These are phyloP conservation scores for Ajuga reptans DNA, from an alignment of 305 asterid species.

Conservation along the genomic window DNA sequence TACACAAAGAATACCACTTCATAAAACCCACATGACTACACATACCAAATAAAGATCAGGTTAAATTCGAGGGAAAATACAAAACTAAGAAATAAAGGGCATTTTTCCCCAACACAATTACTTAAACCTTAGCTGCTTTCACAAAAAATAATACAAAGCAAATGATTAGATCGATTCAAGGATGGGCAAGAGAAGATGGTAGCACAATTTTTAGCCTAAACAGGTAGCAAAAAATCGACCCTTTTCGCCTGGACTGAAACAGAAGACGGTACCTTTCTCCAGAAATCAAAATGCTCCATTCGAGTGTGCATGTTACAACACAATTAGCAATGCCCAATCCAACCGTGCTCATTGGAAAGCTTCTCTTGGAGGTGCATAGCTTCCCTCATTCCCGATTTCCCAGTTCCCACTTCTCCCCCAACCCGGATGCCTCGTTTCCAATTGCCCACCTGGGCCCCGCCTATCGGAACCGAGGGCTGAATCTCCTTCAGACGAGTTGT, in stretches of 20 bases:
- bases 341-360: conserved; percentile 32
- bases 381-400: conserved; percentile 68
- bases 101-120: conserved; percentile 30
- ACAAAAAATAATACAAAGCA: conserved; percentile 17
- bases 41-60: conserved; percentile 26
- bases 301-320: conserved; percentile 15
- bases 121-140: conserved; percentile 24
- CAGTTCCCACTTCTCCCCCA: conserved; percentile 78
- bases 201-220: conserved; percentile 25
- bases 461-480: conserved; percentile 64
- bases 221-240: conserved; percentile 19
- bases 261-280: conserved; percentile 14
- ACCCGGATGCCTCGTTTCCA: conserved; percentile 51
- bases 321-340: background rate
- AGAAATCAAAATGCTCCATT: conserved; percentile 21
- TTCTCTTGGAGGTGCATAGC: conserved; percentile 40
- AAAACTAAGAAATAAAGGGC: conserved; percentile 12
- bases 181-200: conserved; percentile 20
- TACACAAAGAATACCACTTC: conserved; percentile 44
- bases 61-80: conserved; percentile 19
- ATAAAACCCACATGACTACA: conserved; percentile 28
- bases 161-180: conserved; percentile 17
- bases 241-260: conserved; percentile 17
- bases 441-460: conserved; percentile 40
- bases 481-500: conserved; percentile 59